These are phyloP conservation scores for Tricholoma furcatifolium DNA, from an alignment of 768 basidiomycete species.

Conservation along the genomic window DNA sequence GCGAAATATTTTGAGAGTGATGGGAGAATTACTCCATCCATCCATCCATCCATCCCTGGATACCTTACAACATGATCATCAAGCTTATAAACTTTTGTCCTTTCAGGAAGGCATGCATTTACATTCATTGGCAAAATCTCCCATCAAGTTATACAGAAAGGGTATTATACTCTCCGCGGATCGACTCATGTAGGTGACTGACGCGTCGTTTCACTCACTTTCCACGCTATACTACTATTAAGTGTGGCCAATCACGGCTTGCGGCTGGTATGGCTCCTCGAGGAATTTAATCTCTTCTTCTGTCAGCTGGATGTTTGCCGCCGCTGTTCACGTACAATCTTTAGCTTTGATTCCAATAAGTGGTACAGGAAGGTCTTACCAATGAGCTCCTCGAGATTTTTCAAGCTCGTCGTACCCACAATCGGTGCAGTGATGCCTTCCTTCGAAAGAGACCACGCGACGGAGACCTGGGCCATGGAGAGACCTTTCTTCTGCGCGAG, in stretches of 20 bases:
- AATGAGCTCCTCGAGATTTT: conserved; percentile 52
- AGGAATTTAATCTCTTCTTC: conserved; percentile 57
- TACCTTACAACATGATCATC: no score
- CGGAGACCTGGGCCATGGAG: conserved; percentile 56
- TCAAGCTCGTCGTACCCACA: conserved; percentile 50
- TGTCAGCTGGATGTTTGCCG: conserved; percentile 46
- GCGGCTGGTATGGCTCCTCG: conserved; percentile 51
- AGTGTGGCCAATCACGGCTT: conserved; percentile 42
- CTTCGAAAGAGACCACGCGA: conserved; percentile 51
- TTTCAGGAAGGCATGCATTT: no score
- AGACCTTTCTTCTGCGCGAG: conserved; percentile 50
- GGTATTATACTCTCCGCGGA: no score
- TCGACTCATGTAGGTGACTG: no score
- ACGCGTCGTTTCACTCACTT: no score
- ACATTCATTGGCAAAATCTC: no score
- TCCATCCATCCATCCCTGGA: no score
- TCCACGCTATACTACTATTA: no score
- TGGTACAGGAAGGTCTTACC: conserved; percentile 25
- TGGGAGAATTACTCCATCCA: no score
- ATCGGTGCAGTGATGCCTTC: conserved; percentile 58
- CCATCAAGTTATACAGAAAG: no score
- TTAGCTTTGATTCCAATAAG: neutral
- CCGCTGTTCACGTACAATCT: conserved; percentile 25
- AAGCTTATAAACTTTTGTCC: no score
- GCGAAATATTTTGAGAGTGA: no score